Evolutionary conservation across 768 basidiomycete genomes (phyloP), one percentile per base, ranked within the genome.

Genomic region (Boletus subcaerulescens): DNA sequence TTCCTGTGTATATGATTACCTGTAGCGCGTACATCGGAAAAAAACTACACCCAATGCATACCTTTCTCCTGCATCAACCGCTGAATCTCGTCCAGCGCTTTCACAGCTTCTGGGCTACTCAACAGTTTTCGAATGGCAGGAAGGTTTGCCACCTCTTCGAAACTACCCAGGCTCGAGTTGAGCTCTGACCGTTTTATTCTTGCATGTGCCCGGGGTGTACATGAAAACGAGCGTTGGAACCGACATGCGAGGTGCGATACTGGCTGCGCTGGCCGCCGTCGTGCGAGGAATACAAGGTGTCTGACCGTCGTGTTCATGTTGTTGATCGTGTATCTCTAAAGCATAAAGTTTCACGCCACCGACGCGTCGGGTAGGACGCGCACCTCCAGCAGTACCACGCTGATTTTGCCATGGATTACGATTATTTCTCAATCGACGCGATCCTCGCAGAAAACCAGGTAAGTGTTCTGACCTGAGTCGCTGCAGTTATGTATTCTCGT

Each of bases 371-470:
- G 40, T 32, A 20, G 31, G 22, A 36, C 47, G 40, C 42, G 48
- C 41, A 15, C 32, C 26, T 26, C 22, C 22, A 24, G 22, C 22
- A 26, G 38, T 5, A 7, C 8, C 15, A 39, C n/a, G 38, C 31
- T 5, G 22, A 17, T 47, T 20, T 31, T 14, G 43, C 53, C 59
- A 95, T 94, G 93, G 91, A 95, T 55, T 78, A 87, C 65, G 92
- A 95, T 69, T 98, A 98, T 70, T 96, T 90, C 71, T 93, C 91
- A 0, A 82, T 96, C 50, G 91, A 94, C 54, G 82, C 91, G 6
- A 96, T 98, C 61, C 81, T 96, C 24, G 89, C 93, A 15, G 92
- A 93, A 65, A 95, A 95, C 66, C 92, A 93, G 78, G 91, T 85
- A 60, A 38, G 70, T 54, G 15, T 9, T 22, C 31, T 39, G 14